Evolutionary conservation across 192 early-diverging fungal genomes (phyloP).

Genomic region (Dissophora globulifera): DNA sequence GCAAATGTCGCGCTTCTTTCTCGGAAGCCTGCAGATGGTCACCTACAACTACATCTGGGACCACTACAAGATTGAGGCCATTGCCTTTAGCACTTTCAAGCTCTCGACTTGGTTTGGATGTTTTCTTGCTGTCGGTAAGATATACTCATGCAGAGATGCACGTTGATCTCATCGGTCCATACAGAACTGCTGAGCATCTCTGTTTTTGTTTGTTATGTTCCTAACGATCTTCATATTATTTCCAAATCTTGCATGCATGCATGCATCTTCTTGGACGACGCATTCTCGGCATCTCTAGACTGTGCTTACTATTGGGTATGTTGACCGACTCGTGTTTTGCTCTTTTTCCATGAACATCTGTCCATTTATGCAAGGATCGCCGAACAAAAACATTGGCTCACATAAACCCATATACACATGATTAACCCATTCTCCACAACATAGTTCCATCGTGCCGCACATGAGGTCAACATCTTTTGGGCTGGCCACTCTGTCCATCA

Average conservation of each 20-base stretch:
- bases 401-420: background rate
- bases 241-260: too few relatives aligned
- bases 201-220: background rate
- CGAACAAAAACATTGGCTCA: too few relatives aligned
- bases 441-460: constrained; percentile 67
- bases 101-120: constrained; percentile 62
- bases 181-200: too few relatives aligned
- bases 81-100: constrained; percentile 54
- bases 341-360: too few relatives aligned
- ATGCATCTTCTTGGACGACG: too few relatives aligned
- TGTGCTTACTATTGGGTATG: constrained; percentile 51
- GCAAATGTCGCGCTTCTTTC: constrained; percentile 62
- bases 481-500: constrained; percentile 61
- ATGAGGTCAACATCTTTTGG: constrained; percentile 71
- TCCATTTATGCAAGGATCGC: too few relatives aligned
- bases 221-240: too few relatives aligned
- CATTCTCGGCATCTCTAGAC: constrained; percentile 19
- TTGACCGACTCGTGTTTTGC: too few relatives aligned
- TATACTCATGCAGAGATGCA: background rate
- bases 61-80: constrained; percentile 53
- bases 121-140: constrained; percentile 61
- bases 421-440: background rate
- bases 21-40: constrained; percentile 53
- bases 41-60: constrained; percentile 65
- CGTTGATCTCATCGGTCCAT: background rate